Percentiles rank a stretch among this genome's conserved stretches.
phyloP scores from a whole-genome alignment of 2,329 filamentous ascomycete species.

The Elsinoe necatrix region DNA sequence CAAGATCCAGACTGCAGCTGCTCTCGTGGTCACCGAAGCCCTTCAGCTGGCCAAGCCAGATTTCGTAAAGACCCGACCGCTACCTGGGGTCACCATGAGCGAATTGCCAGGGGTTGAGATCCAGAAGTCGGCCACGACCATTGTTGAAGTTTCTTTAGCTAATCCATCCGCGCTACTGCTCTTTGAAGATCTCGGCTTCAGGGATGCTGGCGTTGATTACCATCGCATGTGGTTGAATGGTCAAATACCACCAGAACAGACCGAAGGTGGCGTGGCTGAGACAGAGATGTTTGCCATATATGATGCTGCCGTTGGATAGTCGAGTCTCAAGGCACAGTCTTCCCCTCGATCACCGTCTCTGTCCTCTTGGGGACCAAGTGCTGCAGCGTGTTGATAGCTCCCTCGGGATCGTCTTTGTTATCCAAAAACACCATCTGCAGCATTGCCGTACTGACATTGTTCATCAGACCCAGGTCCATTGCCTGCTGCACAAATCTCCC shows the following conservation, averaged over 20 bases:
- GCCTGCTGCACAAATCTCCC: conserved; percentile 63
- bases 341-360: not conserved
- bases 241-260: conserved; percentile 27
- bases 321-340: not conserved
- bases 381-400: conserved; percentile 54
- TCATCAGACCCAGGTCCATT: conserved; percentile 61
- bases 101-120: conserved; percentile 18
- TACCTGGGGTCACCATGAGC: conserved; percentile 17
- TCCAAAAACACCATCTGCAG: conserved; percentile 92
- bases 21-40: conserved; percentile 23
- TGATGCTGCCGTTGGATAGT: conserved; percentile 26
- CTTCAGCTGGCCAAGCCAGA: conserved; percentile 23
- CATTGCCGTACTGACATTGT: conserved; percentile 72
- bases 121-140: conserved; percentile 20
- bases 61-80: conserved; percentile 14
- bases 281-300: conserved; percentile 31
- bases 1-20: conserved; percentile 22
- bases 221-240: conserved; percentile 33
- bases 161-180: conserved; percentile 26
- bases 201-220: conserved; percentile 26
- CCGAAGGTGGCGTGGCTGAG: conserved; percentile 25
- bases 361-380: conserved; percentile 22
- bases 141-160: conserved; percentile 30
- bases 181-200: conserved; percentile 31
- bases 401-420: conserved; percentile 84